Conservation (phyloP, 768 basidiomycete genomes). For the Amanita muscaria region DNA sequence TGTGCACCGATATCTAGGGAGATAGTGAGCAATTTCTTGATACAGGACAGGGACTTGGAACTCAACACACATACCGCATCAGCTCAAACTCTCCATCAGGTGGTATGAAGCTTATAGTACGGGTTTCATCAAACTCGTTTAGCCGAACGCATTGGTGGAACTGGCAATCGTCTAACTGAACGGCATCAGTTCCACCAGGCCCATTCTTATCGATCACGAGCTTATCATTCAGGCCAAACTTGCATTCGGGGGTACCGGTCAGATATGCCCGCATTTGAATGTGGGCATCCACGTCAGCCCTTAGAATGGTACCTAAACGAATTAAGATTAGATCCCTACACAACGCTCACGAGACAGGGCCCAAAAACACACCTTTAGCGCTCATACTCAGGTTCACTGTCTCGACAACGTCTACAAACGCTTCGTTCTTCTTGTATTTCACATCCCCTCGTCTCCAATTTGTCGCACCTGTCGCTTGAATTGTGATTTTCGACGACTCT, state of each 20-base stretch:
- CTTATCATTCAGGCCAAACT: conserved; percentile 98
- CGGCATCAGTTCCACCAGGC: conserved; percentile 61
- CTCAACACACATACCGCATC: conserved; percentile 65
- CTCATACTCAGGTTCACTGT: conserved; percentile 96
- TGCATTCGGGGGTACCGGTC: conserved; percentile 95
- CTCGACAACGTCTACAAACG: conserved; percentile 99
- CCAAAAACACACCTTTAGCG: conserved; percentile 68
- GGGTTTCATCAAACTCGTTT: conserved; percentile 86
- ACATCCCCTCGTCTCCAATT: conserved; percentile 95
- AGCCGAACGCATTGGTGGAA: conserved; percentile 98
- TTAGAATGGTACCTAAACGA: conserved; percentile 65
- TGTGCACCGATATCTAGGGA: conserved; percentile 93
- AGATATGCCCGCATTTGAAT: conserved; percentile 98
- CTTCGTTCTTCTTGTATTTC: conserved; percentile 99
- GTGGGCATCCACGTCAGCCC: conserved; percentile 97
- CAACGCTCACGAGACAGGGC: not conserved
- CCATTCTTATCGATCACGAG: conserved; percentile 88
- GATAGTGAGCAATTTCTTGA: conserved; percentile 3
- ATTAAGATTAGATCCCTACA: not conserved
- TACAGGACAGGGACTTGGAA: not conserved
- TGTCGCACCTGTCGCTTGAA: conserved; percentile 93
- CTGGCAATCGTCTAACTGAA: conserved; percentile 95
- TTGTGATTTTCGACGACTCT: conserved; percentile 94
- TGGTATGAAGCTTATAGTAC: conserved; percentile 95
- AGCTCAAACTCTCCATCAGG: conserved; percentile 99